Conservation (phyloP, 306 rosid genomes). For the Biancaea sappan region DNA sequence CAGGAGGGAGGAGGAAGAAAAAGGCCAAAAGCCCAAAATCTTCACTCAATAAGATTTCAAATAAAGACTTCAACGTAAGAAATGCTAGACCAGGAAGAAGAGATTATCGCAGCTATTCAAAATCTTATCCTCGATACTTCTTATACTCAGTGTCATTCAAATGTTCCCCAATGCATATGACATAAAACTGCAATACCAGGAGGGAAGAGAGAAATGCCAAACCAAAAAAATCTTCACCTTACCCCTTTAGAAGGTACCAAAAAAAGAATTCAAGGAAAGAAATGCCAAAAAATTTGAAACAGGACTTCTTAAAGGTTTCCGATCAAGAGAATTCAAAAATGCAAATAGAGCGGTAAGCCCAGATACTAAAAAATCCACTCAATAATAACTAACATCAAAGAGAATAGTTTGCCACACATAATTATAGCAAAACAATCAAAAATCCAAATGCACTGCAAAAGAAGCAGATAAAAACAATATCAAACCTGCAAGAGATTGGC, state of each 20-base stretch:
- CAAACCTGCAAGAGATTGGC: conserved; percentile 73
- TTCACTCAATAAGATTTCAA: no score
- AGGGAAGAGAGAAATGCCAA: no score
- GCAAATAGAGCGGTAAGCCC: background rate
- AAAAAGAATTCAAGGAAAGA: background rate
- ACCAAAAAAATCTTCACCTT: no score
- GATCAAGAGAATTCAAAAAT: background rate
- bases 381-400: background rate
- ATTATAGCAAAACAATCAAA: background rate
- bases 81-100: no score
- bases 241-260: no score
- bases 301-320: background rate
- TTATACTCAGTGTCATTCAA: no score
- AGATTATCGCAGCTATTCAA: no score
- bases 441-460: background rate
- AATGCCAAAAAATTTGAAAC: background rate
- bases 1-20: background rate
- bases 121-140: no score
- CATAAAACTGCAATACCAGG: no score
- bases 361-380: background rate
- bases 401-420: background rate
- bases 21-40: background rate
- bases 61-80: no score
- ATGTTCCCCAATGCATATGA: no score
- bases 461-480: background rate